These are phyloP conservation scores for Nelumbo lutea DNA, from an alignment of 164 flowering plant species.

Conservation along the genomic window DNA sequence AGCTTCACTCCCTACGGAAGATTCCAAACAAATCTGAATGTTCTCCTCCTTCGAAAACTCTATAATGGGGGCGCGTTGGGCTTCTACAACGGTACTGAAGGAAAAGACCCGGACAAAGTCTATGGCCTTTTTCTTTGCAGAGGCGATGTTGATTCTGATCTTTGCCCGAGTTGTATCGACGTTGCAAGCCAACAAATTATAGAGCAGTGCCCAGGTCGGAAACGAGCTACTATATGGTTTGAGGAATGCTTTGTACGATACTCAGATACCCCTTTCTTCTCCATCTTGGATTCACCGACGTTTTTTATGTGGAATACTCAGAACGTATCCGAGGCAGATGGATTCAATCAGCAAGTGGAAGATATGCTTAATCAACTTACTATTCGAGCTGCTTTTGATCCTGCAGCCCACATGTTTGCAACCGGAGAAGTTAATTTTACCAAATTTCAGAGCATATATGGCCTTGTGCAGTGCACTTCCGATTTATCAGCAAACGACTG, in stretches of 20 bases:
- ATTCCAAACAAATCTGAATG: constrained; percentile 11
- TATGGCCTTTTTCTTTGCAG: constrained; percentile 16
- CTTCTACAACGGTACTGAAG: background rate
- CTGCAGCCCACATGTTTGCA: constrained; percentile 17
- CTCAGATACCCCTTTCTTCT: background rate
- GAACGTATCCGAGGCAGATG: constrained; percentile 18
- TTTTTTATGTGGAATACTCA: background rate
- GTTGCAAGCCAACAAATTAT: background rate
- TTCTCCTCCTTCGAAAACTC: constrained; percentile 7
- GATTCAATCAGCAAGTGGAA: constrained; percentile 10
- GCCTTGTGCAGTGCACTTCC: constrained; percentile 40
- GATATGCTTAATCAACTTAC: constrained; percentile 15
- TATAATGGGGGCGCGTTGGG: background rate
- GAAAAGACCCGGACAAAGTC: constrained; percentile 1
- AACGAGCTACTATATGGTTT: constrained; percentile 4
- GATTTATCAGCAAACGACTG: constrained; percentile 26
- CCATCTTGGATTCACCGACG: too few relatives aligned
- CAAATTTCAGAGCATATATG: constrained; percentile 15
- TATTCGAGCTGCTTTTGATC: constrained; percentile 14
- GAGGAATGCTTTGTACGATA: constrained; percentile 3
- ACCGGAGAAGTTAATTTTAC: constrained; percentile 9
- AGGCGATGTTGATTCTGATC: background rate
- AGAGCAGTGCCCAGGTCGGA: constrained; percentile 5
- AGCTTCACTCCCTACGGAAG: constrained; percentile 6
- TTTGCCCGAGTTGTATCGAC: constrained; percentile 12